Conservation (phyloP, 1,284 basidiomycete species). For the Ustilago curta region DNA sequence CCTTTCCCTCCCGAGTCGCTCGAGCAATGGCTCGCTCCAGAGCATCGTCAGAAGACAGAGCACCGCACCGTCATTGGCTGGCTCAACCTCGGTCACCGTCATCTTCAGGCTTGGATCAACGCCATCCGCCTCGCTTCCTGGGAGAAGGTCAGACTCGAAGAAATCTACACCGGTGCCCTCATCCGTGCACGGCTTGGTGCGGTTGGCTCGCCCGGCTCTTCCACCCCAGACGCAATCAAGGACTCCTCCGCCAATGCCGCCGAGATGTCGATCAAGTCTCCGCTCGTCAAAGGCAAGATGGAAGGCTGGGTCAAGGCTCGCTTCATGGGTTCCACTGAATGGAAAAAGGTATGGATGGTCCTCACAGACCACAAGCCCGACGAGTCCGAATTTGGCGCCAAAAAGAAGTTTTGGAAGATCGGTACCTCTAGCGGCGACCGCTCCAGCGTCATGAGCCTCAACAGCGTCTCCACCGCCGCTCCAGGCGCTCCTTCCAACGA, state of each 20-base stretch:
- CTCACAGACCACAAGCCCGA: slow-evolving; percentile 70
- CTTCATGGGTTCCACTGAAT: slow-evolving; percentile 92
- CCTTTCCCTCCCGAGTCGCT: slow-evolving; percentile 58
- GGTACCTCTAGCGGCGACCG: slow-evolving; percentile 54
- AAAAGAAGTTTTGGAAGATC: slow-evolving; percentile 57
- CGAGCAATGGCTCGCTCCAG: slow-evolving; percentile 54
- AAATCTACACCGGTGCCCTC: slow-evolving; percentile 96
- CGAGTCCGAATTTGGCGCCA: slow-evolving; percentile 49
- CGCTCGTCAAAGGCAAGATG: slow-evolving; percentile 76
- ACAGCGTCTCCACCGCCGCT: slow-evolving; percentile 28
- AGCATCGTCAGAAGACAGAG: slow-evolving; percentile 56
- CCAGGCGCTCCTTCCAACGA: slow-evolving; percentile 42
- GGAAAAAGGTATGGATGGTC: slow-evolving; percentile 92
- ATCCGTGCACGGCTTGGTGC: slow-evolving; percentile 72
- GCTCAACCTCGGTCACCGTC: slow-evolving; percentile 61
- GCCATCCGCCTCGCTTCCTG: slow-evolving; percentile 90
- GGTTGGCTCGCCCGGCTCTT: slow-evolving; percentile 48
- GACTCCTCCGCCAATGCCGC: slow-evolving; percentile 24
- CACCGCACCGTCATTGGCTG: slow-evolving; percentile 64
- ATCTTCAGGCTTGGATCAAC: slow-evolving; percentile 78
- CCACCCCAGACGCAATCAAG: slow-evolving; percentile 28
- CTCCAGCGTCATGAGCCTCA: slow-evolving; percentile 52
- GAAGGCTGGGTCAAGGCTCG: slow-evolving; percentile 94
- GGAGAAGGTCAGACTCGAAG: slow-evolving; percentile 95
- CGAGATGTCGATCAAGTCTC: slow-evolving; percentile 57